Percentiles rank a stretch among this genome's conserved stretches.
Evolutionary conservation across 192 early-diverging fungal genomes (phyloP).

Genomic region (Gonapodya sp.): DNA sequence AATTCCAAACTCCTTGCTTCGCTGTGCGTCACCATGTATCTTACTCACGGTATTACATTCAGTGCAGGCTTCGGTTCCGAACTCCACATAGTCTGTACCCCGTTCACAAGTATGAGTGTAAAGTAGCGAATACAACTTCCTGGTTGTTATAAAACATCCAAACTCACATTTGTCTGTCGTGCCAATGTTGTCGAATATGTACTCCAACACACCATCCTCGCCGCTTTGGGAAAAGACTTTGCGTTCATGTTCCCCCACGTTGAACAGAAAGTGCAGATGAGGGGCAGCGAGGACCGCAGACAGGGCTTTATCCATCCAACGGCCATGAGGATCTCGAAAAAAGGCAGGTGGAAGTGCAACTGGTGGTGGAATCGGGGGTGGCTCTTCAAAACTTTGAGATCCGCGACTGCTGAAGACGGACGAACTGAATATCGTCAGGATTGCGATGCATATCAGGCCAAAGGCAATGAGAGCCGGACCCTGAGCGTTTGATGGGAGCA

Average conservation of each 20-base stretch:
- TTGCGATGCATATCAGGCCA: too few species aligned
- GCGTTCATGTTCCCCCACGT: neutral
- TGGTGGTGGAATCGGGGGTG: too few species aligned
- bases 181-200: conserved; percentile 1
- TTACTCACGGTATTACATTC: neutral
- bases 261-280: neutral
- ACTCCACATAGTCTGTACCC: neutral
- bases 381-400: too few species aligned
- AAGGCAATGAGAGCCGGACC: too few species aligned
- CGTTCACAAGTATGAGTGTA: neutral
- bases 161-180: neutral
- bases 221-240: neutral
- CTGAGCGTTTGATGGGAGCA: too few species aligned
- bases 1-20: too few species aligned
- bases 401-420: too few species aligned
- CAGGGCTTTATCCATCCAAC: neutral
- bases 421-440: too few species aligned
- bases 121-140: neutral
- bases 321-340: too few species aligned
- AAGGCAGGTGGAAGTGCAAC: too few species aligned
- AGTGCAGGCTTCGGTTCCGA: neutral
- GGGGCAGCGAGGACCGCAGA: neutral
- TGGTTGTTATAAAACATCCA: neutral
- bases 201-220: neutral
- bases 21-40: neutral